Base-by-base conservation (phyloP, 495 filamentous ascomycete species). In the Bombardia bombarda region DNA sequence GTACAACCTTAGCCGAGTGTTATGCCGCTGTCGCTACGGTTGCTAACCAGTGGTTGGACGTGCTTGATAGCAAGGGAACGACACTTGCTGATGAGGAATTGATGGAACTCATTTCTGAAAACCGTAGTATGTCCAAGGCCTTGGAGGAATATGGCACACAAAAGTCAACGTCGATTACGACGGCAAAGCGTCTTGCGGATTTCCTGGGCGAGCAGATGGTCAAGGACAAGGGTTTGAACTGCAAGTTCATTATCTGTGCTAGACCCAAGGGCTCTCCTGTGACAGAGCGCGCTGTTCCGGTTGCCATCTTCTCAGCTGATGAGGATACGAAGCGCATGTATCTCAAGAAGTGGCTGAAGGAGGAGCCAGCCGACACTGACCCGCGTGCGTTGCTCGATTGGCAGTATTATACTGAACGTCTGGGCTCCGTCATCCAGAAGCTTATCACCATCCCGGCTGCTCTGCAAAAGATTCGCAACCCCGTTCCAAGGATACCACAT, bases 141-240 rank as follows among this genome's bases (percentile, higher is more conserved):
- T 69, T 99, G 10, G 90, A 92, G 47, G 92, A 99, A 61, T 99
- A 99, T 57, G 92, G 90, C 21, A 69, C 68, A 5, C 92, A 97
- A 52, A 99, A 99, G 60, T 95, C 90, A 0, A 96, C 92, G 6
- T 94, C 92, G 2, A 99, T 99, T 60, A 99, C 92, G 1, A 99
- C 92, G 0, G 92, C 92, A n/a, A 89, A 82, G 54, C 86, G 92
- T 35, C 65, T 99, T 14, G 92, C 92, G 21, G 93, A 97, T 53
- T 99, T 99, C 58, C 62, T 99, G 37, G 92, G 92, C 12, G 89
- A 95, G 61, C 90, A 95, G 56, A 99, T 99, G 92, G 77, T 95
- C 50, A 99, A 99, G 54, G 92, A 99, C 61, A 97, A 96, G 61
- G 92, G 92, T 13, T 65, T 99, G 51, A 97, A 97, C 63, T 99